Evolutionary conservation across 2,329 filamentous ascomycete genomes (phyloP).

Genomic region (Alternaria gansuensis): DNA sequence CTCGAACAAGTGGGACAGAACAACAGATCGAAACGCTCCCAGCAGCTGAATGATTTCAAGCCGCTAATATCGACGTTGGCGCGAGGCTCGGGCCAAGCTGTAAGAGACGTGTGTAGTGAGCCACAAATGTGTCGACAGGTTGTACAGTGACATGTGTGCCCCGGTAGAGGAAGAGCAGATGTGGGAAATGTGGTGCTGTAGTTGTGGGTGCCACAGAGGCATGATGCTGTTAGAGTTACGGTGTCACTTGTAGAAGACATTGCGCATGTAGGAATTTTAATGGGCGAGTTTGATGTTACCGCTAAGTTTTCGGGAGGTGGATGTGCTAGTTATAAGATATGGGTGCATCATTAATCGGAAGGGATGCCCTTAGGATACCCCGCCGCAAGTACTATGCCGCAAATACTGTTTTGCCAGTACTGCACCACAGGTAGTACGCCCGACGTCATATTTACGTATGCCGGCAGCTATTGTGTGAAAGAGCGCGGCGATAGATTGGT

Average conservation of each 20-base stretch:
- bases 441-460: not conserved
- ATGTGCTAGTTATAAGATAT: not conserved
- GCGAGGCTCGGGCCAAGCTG: slow-evolving; percentile 52
- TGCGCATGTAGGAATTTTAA: not conserved
- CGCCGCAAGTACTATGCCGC: not conserved
- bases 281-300: not conserved
- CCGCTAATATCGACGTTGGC: slow-evolving; percentile 40
- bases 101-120: slow-evolving; percentile 52
- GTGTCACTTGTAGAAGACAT: slow-evolving; percentile 17
- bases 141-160: slow-evolving; percentile 59
- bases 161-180: slow-evolving; percentile 55
- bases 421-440: not conserved
- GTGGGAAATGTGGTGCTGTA: slow-evolving; percentile 51
- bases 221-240: slow-evolving; percentile 52
- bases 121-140: slow-evolving; percentile 61
- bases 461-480: not conserved
- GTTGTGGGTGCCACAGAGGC: slow-evolving; percentile 58
- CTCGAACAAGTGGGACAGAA: slow-evolving; percentile 59
- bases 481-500: slow-evolving; percentile 19
- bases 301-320: not conserved
- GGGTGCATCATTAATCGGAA: not conserved
- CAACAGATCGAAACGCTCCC: slow-evolving; percentile 44
- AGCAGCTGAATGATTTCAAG: slow-evolving; percentile 54
- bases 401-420: not conserved
- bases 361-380: not conserved